Evolutionary conservation across 2,329 filamentous ascomycete species (phyloP), one percentile per base, ranked within the genome.

Genomic region (Lecanicillium sp.): DNA sequence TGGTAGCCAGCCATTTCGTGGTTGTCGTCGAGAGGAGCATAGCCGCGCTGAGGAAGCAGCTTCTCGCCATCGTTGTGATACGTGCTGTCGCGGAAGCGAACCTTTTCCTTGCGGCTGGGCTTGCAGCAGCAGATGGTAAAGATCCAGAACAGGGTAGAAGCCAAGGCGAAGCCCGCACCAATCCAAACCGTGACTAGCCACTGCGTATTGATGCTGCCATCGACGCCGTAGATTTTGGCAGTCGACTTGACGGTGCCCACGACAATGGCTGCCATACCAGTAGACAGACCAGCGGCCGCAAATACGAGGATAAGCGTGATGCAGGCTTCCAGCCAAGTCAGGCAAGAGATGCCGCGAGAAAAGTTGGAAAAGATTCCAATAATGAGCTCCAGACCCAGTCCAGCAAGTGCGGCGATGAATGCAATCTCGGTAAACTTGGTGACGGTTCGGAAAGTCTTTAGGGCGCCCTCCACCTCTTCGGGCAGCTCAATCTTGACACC

Each of bases 51-150:
- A n/a, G 65, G 59, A 9, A 69, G 51, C 33, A 68, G 59, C 65
- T 78, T 76, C 65, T 78, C 73, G 56, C 53, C 56, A 43, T 70
- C 65, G 34, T 49, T 49, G 38, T 51, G 46, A 11, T 25, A 25
- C 7, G 7, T 25, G 45, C 49, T 47, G 45, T 56, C 53, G 46
- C 57, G 50, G 33, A 51, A 44, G 45, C 57, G 58, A 50, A 57
- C 60, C 48, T 48, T 46, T 42, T 51, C 46, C 42, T 46, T 45
- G 45, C 51, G 48, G 22, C 63, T 60, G 12, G 60, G 60, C 51
- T 86, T 85, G 50, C 89, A 95, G 78, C 89, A 96, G 81, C 90
- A 96, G 53, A 84, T 75, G 60, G 80, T 86, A 60, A 94, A 78
- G 55, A 89, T 67, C 90, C 92, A 96, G 81, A 96, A 95, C 56